Percentiles rank a stretch among this genome's conserved stretches.
Evolutionary conservation across 2,329 filamentous ascomycete genomes (phyloP).

Genomic region (Acrocalymma vagum): DNA sequence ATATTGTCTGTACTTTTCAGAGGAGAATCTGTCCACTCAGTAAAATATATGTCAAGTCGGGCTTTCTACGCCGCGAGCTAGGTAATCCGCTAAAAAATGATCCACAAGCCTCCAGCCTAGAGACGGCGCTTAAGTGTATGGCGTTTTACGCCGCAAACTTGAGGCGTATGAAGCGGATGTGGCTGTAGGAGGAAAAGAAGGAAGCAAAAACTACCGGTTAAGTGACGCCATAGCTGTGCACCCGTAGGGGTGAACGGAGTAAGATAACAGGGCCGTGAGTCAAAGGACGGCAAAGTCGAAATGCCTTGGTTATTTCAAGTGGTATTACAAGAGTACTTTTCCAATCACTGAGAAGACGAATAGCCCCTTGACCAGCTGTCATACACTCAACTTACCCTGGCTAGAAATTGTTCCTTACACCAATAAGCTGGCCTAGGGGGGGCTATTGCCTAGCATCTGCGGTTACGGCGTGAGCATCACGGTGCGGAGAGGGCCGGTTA

Average conservation of each 20-base stretch:
- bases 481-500: slow-evolving; percentile 13
- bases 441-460: slow-evolving; percentile 15
- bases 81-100: slow-evolving; percentile 30
- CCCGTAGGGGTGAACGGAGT: slow-evolving; percentile 24
- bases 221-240: slow-evolving; percentile 33
- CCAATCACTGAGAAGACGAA: slow-evolving; percentile 18
- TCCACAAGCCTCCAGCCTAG: slow-evolving; percentile 31
- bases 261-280: slow-evolving; percentile 9
- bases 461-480: slow-evolving; percentile 19
- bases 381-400: slow-evolving; percentile 13
- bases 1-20: slow-evolving; percentile 20
- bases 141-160: slow-evolving; percentile 41
- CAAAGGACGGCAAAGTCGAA: slow-evolving; percentile 22
- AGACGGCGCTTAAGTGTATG: slow-evolving; percentile 39
- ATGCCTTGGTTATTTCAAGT: slow-evolving; percentile 16
- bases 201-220: slow-evolving; percentile 19
- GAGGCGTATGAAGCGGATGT: slow-evolving; percentile 35
- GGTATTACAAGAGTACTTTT: neutral
- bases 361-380: slow-evolving; percentile 11
- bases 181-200: slow-evolving; percentile 37
- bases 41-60: slow-evolving; percentile 42
- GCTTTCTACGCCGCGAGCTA: slow-evolving; percentile 38
- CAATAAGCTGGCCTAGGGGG: slow-evolving; percentile 13
- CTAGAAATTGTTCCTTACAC: slow-evolving; percentile 3
- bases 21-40: slow-evolving; percentile 16